Base-by-base conservation (phyloP, 2,329 filamentous ascomycete species). In the Nemania serpens region DNA sequence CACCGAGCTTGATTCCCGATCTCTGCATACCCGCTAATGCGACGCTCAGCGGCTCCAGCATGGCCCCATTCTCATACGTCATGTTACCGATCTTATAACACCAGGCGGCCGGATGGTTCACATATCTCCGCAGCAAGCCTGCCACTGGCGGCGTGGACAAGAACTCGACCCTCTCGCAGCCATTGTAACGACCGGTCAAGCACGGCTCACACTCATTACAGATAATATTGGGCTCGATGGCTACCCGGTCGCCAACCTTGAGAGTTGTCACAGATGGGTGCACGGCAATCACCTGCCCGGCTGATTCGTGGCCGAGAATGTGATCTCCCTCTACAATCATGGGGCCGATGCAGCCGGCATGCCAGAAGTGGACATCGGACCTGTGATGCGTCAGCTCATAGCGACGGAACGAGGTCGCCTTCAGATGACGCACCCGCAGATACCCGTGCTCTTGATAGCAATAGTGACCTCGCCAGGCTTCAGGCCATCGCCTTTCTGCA, bases 321-420 rank as follows among this genome's bases (percentile, higher is more conserved):
- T 97, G 94, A 72, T 93, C 89, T 72, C 85, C 90, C 68, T 85
- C 84, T 49, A 98, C 94, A 65, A 97, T 89, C 93, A 97, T 97
- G 68, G 93, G 93, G 29, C 94, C 94, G 74, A 98, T 98, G 80
- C 91, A 91, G 68, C 94, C 94, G 51, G 90, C 90, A 75, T 96
- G 91, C 94, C 94, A 98, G 82, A 98, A 98, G 79, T 98, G 94
- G 58, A 98, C 89, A 77, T 97, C 93, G 62, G 91, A 96, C 59
- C 91, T 94, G 70, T 53, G 10, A 22, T 18, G 54, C 37, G 63
- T 72, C 37, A 70, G 58, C 39, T 65, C 48, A 42, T 42, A 43
- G 34, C 43, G 39, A 18, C 17, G 47, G 15, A 39, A 47, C 41
- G 20, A 33, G 15, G 20, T 34, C 49, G 43, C 12, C 18, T 45